These are phyloP conservation scores for Tulasnella sp. DNA, from an alignment of 768 basidiomycete species.

Conservation along the genomic window DNA sequence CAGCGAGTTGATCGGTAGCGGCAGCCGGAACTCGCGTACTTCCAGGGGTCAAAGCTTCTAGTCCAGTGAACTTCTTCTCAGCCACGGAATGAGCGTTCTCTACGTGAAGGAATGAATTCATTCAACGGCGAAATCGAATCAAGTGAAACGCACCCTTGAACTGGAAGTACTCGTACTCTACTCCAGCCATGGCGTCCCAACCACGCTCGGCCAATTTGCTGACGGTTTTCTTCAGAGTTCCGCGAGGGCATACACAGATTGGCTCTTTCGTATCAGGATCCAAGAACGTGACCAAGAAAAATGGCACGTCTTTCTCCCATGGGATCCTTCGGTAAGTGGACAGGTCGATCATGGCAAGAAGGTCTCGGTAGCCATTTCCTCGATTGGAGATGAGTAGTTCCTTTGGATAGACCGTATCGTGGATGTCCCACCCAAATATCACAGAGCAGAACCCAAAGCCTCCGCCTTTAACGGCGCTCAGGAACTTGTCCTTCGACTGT, in stretches of 20 bases:
- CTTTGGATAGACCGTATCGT: slow-evolving; percentile 79
- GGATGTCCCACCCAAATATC: slow-evolving; percentile 93
- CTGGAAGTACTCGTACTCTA: slow-evolving; percentile 96
- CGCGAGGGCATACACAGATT: slow-evolving; percentile 81
- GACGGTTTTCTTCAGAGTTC: slow-evolving; percentile 66
- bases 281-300: slow-evolving; percentile 89
- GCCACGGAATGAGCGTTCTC: slow-evolving; percentile 80
- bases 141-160: slow-evolving; percentile 67
- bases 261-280: slow-evolving; percentile 84
- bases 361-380: slow-evolving; percentile 88
- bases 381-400: slow-evolving; percentile 92
- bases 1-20: neutral
- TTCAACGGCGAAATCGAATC: neutral
- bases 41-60: slow-evolving; percentile 86
- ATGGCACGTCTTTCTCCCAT: slow-evolving; percentile 69
- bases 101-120: slow-evolving; percentile 42
- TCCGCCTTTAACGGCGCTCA: slow-evolving; percentile 64
- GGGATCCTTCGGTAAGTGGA: slow-evolving; percentile 85
- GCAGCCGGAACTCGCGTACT: slow-evolving; percentile 60
- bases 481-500: slow-evolving; percentile 89
- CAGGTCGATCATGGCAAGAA: slow-evolving; percentile 85
- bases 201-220: slow-evolving; percentile 55
- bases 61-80: slow-evolving; percentile 73
- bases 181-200: slow-evolving; percentile 75
- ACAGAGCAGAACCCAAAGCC: slow-evolving; percentile 95